Percentiles rank a stretch among this genome's conserved stretches.
These are phyloP conservation scores for Kodamaea plutei DNA, from an alignment of 1,139 yeast species.

Conservation along the genomic window DNA sequence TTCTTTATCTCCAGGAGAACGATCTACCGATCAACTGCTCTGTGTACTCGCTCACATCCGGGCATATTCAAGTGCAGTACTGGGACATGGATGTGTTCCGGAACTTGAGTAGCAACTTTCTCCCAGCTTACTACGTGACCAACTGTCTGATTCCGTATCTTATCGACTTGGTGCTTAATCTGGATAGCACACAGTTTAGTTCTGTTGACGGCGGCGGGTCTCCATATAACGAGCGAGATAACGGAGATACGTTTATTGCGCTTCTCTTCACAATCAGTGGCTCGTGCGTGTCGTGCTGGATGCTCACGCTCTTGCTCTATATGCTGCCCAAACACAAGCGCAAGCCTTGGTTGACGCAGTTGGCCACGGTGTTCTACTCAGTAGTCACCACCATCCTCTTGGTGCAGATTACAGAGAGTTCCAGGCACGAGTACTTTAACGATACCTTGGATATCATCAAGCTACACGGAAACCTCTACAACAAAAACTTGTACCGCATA, in stretches of 20 bases:
- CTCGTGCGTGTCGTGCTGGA: slow-evolving; percentile 47
- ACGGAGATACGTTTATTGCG: slow-evolving; percentile 46
- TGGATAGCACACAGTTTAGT: slow-evolving; percentile 2
- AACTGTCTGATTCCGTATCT: slow-evolving; percentile 32
- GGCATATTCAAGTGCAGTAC: slow-evolving; percentile 20
- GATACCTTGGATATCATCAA: slow-evolving; percentile 37
- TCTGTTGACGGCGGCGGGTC: slow-evolving; percentile 6
- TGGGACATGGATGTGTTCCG: slow-evolving; percentile 15
- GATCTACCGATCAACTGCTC: slow-evolving; percentile 31
- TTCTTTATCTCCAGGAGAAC: slow-evolving; percentile 19
- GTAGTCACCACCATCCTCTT: slow-evolving; percentile 41
- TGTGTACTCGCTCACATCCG: slow-evolving; percentile 35
- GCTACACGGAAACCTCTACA: slow-evolving; percentile 28
- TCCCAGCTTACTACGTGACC: slow-evolving; percentile 42
- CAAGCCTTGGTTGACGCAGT: slow-evolving; percentile 44
- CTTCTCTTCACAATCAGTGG: slow-evolving; percentile 39
- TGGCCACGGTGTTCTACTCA: slow-evolving; percentile 45
- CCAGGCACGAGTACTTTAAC: slow-evolving; percentile 31
- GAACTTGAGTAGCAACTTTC: slow-evolving; percentile 14
- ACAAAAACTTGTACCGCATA: slow-evolving; percentile 25
- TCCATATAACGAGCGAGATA: slow-evolving; percentile 28
- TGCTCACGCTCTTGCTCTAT: slow-evolving; percentile 44
- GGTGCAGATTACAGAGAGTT: slow-evolving; percentile 29
- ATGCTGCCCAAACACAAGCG: slow-evolving; percentile 42
- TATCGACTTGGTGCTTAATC: slow-evolving; percentile 11